A percentile compares a stretch with the other conserved stretches of the same genome.
phyloP scores from a whole-genome alignment of 2,329 filamentous ascomycete genomes.

The Aspergillus sp. region DNA sequence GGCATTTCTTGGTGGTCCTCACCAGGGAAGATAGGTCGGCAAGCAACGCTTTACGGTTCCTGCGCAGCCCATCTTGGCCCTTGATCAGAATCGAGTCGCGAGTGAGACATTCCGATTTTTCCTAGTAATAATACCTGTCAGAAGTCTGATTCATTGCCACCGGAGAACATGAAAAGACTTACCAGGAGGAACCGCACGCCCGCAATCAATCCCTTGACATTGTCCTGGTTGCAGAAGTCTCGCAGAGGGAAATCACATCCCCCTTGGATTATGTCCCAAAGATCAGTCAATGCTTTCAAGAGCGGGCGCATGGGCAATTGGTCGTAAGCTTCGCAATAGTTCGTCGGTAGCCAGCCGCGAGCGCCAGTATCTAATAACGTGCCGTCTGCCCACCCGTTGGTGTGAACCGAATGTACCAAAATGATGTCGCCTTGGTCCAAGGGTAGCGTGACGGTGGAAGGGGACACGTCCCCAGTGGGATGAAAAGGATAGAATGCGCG shows the following conservation, averaged over 20 bases:
- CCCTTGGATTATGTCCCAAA: constrained; percentile 86
- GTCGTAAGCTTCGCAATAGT: constrained; percentile 96
- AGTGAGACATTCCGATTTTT: constrained; percentile 83
- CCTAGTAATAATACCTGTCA: constrained; percentile 52
- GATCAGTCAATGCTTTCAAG: constrained; percentile 80
- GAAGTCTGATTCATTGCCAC: neutral
- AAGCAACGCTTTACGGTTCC: constrained; percentile 80
- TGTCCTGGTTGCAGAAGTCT: constrained; percentile 86
- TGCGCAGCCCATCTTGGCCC: constrained; percentile 71
- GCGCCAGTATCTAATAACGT: constrained; percentile 82
- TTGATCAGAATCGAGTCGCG: constrained; percentile 75
- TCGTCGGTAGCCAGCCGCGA: constrained; percentile 93
- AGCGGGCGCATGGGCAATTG: constrained; percentile 82
- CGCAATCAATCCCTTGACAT: constrained; percentile 90
- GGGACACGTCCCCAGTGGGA: constrained; percentile 72
- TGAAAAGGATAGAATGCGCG: constrained; percentile 93
- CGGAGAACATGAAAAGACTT: constrained; percentile 41
- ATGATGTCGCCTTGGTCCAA: constrained; percentile 90
- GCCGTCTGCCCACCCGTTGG: constrained; percentile 97
- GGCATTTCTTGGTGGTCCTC: constrained; percentile 81
- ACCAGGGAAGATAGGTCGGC: constrained; percentile 88
- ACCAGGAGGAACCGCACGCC: constrained; percentile 88
- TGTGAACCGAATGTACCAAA: constrained; percentile 92
- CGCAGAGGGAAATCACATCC: constrained; percentile 72
- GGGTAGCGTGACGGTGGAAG: constrained; percentile 83